Evolutionary conservation across 2,329 filamentous ascomycete genomes (phyloP).

Genomic region (Trichoderma koningiopsis): DNA sequence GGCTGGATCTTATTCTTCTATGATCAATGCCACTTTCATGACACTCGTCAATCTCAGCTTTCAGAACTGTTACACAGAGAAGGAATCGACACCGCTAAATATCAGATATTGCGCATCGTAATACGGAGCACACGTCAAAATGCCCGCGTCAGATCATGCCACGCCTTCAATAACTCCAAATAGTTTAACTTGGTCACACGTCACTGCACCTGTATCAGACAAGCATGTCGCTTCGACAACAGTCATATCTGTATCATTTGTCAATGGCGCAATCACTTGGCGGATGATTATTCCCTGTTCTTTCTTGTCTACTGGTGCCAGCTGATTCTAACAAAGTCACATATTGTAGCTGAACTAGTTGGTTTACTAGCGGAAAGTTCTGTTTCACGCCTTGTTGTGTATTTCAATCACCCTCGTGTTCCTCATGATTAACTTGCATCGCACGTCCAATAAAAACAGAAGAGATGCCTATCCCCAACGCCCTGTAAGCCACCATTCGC

Average conservation of each 20-base stretch:
- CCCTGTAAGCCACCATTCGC: background rate
- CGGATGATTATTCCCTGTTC: background rate
- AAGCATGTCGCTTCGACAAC: background rate
- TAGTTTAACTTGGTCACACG: conserved; percentile 11
- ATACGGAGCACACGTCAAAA: background rate
- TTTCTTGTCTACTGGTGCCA: background rate
- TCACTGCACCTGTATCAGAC: conserved; percentile 4
- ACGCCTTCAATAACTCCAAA: background rate
- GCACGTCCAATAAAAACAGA: background rate
- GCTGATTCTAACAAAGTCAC: background rate
- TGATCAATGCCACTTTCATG: background rate
- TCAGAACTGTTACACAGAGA: background rate
- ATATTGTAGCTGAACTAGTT: background rate
- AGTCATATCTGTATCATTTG: background rate
- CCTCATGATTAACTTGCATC: background rate
- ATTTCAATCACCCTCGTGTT: background rate
- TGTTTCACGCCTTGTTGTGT: background rate
- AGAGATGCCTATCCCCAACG: background rate
- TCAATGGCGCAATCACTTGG: background rate
- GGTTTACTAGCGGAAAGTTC: background rate
- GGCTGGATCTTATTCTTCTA: background rate
- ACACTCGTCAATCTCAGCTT: background rate
- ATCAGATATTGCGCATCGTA: background rate
- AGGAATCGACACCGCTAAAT: background rate
- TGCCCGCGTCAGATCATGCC: background rate